These are phyloP conservation scores for Coemansia sp. DNA, from an alignment of 371 early-diverging fungal species.

Conservation along the genomic window DNA sequence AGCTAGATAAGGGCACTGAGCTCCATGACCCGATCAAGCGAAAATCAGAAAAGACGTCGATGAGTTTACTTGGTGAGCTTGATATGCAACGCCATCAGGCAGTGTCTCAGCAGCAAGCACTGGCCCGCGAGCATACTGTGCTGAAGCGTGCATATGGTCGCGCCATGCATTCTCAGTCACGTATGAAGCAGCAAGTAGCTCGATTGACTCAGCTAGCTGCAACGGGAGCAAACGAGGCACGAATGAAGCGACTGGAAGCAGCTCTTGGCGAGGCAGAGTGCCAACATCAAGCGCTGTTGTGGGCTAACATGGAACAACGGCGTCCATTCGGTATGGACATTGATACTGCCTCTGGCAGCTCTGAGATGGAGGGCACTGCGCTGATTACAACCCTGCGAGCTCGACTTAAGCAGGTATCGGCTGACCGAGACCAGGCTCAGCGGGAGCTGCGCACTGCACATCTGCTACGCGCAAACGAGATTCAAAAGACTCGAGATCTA, in stretches of 20 bases:
- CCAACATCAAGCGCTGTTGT: conserved; percentile 41
- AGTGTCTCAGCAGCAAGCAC: conserved; percentile 30
- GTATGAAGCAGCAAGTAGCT: conserved; percentile 48
- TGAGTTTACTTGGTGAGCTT: conserved; percentile 47
- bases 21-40: conserved; percentile 13
- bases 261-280: conserved; percentile 48
- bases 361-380: conserved; percentile 21
- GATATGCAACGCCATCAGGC: conserved; percentile 34
- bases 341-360: neutral
- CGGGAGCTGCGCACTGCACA: conserved; percentile 44
- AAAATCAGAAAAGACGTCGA: conserved; percentile 26
- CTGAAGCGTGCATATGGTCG: conserved; percentile 37
- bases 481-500: conserved; percentile 34
- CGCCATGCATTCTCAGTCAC: conserved; percentile 26
- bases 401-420: conserved; percentile 19
- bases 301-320: conserved; percentile 42
- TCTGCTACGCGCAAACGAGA: conserved; percentile 40
- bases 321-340: conserved; percentile 8
- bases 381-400: conserved; percentile 29
- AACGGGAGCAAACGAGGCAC: conserved; percentile 34
- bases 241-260: conserved; percentile 43
- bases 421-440: conserved; percentile 36
- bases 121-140: conserved; percentile 34
- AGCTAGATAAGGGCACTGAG: conserved; percentile 20
- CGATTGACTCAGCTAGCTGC: conserved; percentile 46